A percentile compares a stretch with the other conserved stretches of the same genome.
Conservation (phyloP, 495 filamentous ascomycete genomes). For the Penicillium silybi region DNA sequence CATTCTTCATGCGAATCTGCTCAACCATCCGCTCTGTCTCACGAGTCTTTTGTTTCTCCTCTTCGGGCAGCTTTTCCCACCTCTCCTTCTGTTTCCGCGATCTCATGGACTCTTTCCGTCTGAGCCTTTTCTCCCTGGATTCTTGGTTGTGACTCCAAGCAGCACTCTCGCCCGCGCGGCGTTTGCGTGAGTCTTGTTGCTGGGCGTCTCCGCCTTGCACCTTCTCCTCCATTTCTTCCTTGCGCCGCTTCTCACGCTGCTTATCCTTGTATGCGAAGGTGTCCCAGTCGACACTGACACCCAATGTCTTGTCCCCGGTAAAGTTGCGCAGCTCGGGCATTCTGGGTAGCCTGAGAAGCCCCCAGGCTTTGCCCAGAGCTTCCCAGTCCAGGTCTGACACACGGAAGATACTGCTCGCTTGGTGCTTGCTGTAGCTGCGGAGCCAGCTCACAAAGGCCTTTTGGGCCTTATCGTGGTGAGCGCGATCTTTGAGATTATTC, state of each 20-base stretch:
- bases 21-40: constrained; percentile 73
- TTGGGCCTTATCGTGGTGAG: constrained; percentile 81
- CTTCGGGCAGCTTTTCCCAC: constrained; percentile 64
- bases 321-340: constrained; percentile 86
- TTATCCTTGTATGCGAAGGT: constrained; percentile 73
- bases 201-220: constrained; percentile 25
- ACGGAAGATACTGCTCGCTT: constrained; percentile 87
- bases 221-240: constrained; percentile 48
- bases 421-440: constrained; percentile 84
- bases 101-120: constrained; percentile 69
- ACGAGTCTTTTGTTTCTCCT: constrained; percentile 63
- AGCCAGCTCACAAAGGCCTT: constrained; percentile 91
- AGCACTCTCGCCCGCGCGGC: constrained; percentile 48
- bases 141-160: constrained; percentile 87
- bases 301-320: constrained; percentile 59
- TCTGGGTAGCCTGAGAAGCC: constrained; percentile 77
- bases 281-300: constrained; percentile 57
- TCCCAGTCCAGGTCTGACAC: constrained; percentile 78
- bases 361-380: constrained; percentile 76
- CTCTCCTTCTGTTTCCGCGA: constrained; percentile 66
- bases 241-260: constrained; percentile 65
- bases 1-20: constrained; percentile 59
- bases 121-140: constrained; percentile 58
- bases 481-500: constrained; percentile 66
- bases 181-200: constrained; percentile 29